Evolutionary conservation across 1,284 basidiomycete species (phyloP).

Genomic region (Fomitopsis palustris): DNA sequence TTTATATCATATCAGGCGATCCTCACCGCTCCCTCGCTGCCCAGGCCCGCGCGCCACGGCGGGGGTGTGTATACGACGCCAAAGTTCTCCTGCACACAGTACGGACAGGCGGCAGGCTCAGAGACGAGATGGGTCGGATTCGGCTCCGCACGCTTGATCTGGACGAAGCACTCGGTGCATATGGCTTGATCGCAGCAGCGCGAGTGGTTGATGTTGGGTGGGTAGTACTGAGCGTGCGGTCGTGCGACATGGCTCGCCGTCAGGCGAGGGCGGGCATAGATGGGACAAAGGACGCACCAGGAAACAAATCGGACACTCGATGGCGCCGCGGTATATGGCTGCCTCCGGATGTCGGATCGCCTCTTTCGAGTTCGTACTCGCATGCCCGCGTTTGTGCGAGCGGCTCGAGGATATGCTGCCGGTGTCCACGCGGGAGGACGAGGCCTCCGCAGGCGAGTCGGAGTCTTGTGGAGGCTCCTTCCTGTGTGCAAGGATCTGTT

Average conservation of each 20-base stretch:
- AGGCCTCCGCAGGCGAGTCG: slow-evolving; percentile 26
- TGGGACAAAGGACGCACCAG: slow-evolving; percentile 66
- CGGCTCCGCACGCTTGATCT: slow-evolving; percentile 95
- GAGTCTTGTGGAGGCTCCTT: slow-evolving; percentile 56
- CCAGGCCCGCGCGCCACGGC: slow-evolving; percentile 71
- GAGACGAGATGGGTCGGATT: slow-evolving; percentile 90
- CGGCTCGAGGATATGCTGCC: slow-evolving; percentile 23
- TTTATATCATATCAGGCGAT: slow-evolving; percentile 5
- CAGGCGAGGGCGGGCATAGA: slow-evolving; percentile 10
- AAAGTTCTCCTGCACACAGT: slow-evolving; percentile 96
- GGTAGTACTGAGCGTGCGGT: slow-evolving; percentile 68
- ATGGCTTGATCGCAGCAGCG: slow-evolving; percentile 98
- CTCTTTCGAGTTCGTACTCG: slow-evolving; percentile 45
- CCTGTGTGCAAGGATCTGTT: slow-evolving; percentile 75
- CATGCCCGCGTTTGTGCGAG: slow-evolving; percentile 44
- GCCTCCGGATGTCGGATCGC: slow-evolving; percentile 59
- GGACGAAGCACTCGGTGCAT: slow-evolving; percentile 99
- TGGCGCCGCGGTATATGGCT: slow-evolving; percentile 79
- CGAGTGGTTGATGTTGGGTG: slow-evolving; percentile 93
- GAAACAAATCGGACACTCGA: slow-evolving; percentile 99
- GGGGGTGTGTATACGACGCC: slow-evolving; percentile 90
- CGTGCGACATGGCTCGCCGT: slow-evolving; percentile 7
- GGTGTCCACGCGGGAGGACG: slow-evolving; percentile 26
- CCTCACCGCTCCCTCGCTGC: slow-evolving; percentile 64
- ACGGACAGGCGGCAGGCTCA: slow-evolving; percentile 94